These are phyloP conservation scores for Tetrahymena malaccensis DNA, from an alignment of 73 alveolate species.

Conservation along the genomic window DNA sequence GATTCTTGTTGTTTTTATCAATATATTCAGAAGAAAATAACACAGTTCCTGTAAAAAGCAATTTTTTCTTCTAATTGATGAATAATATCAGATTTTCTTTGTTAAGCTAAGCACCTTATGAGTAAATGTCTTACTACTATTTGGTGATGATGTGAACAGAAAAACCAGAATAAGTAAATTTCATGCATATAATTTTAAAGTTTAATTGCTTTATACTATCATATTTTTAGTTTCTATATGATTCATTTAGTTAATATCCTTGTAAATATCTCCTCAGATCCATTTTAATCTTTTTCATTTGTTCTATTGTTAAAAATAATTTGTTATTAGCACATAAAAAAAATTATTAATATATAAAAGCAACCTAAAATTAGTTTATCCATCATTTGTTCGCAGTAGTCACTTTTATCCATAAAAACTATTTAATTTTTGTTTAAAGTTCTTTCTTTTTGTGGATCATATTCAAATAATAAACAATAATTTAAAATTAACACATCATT, in stretches of 20 bases:
- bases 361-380: neutral
- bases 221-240: no score
- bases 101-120: neutral
- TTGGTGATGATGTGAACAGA: neutral
- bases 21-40: neutral
- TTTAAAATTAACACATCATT: neutral
- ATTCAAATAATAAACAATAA: no score
- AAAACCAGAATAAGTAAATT: neutral
- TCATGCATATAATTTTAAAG: neutral
- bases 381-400: neutral
- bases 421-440: no score
- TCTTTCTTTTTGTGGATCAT: neutral
- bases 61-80: no score
- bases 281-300: neutral
- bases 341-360: no score
- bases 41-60: neutral
- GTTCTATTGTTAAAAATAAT: neutral
- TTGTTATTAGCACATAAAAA: no score
- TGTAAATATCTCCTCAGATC: neutral
- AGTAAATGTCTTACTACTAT: neutral
- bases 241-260: neutral
- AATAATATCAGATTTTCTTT: neutral
- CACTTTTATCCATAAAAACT: neutral
- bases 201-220: neutral
- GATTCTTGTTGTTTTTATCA: neutral